A percentile compares a stretch with the other conserved stretches of the same genome.
Evolutionary conservation across 2,329 filamentous ascomycete species (phyloP).

Genomic region (Domatiomyces globalis): DNA sequence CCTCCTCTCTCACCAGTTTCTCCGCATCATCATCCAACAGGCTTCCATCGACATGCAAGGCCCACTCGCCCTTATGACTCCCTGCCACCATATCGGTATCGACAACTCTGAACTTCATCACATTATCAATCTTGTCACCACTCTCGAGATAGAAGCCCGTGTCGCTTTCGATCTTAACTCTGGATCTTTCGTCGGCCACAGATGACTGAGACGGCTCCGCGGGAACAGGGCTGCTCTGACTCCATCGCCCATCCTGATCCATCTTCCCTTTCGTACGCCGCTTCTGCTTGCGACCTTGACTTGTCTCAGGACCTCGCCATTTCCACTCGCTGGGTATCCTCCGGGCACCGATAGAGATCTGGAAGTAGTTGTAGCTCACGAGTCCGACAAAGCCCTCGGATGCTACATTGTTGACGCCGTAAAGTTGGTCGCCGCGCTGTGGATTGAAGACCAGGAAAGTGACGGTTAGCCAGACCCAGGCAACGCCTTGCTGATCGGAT

Average conservation of each 20-base stretch:
- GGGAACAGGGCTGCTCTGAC: slow-evolving; percentile 17
- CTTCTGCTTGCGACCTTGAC: slow-evolving; percentile 16
- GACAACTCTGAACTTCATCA: slow-evolving; percentile 62
- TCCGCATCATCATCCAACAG: slow-evolving; percentile 60
- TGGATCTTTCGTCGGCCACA: slow-evolving; percentile 34
- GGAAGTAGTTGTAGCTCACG: slow-evolving; percentile 83
- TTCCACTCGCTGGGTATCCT: slow-evolving; percentile 65
- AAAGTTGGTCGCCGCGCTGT: slow-evolving; percentile 54
- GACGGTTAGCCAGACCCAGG: slow-evolving; percentile 76
- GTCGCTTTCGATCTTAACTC: slow-evolving; percentile 20
- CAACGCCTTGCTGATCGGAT: slow-evolving; percentile 70
- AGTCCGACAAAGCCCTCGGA: slow-evolving; percentile 81
- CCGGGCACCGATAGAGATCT: slow-evolving; percentile 66
- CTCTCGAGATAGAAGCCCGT: slow-evolving; percentile 59
- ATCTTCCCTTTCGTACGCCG: slow-evolving; percentile 20
- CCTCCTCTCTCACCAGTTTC: slow-evolving; percentile 41
- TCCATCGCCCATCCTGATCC: slow-evolving; percentile 23
- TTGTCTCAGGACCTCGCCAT: slow-evolving; percentile 51
- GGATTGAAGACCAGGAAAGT: slow-evolving; percentile 78
- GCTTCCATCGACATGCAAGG: slow-evolving; percentile 77
- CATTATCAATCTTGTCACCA: slow-evolving; percentile 56
- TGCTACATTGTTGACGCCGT: slow-evolving; percentile 57
- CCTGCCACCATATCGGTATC: slow-evolving; percentile 64
- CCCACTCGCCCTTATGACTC: slow-evolving; percentile 52
- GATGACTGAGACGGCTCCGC: slow-evolving; percentile 5